phyloP scores from a whole-genome alignment of 2,329 filamentous ascomycete species.

The Epichloe hybrida region DNA sequence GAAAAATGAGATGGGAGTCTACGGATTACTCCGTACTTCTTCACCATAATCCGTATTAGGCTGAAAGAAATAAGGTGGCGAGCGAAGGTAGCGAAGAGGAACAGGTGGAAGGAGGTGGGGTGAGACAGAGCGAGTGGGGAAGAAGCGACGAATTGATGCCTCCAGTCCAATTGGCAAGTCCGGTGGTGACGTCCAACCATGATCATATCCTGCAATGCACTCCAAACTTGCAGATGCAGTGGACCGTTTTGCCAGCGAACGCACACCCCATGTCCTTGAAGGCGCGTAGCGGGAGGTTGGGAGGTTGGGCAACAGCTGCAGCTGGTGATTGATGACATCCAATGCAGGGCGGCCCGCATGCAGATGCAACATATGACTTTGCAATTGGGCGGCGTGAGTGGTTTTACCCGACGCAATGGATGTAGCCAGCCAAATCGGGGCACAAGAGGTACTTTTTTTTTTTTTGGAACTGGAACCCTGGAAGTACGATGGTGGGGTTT shows the following conservation, averaged over 20 bases:
- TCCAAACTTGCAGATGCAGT: not conserved
- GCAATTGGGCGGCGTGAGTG: not conserved
- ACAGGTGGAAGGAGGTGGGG: constrained; percentile 23
- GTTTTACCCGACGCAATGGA: not conserved
- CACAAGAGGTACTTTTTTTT: no score
- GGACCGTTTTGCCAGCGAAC: not conserved
- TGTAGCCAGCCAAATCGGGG: no score
- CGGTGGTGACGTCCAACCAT: not conserved
- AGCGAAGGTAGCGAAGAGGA: not conserved
- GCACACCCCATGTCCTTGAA: not conserved
- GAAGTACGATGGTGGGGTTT: no score
- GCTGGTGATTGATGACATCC: not conserved
- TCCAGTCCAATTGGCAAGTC: not conserved
- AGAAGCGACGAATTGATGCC: not conserved
- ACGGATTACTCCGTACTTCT: no score
- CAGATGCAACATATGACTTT: not conserved
- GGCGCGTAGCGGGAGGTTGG: not conserved
- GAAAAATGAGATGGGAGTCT: no score
- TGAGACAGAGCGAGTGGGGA: constrained; percentile 4
- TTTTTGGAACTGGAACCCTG: no score
- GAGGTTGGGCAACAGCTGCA: constrained; percentile 2
- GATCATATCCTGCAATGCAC: not conserved
- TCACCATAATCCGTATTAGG: no score
- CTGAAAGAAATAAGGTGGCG: constrained; percentile 9
- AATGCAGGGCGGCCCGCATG: constrained; percentile 1